Base-by-base conservation (phyloP, 1,139 yeast genomes). In the Taphrina sp. region DNA sequence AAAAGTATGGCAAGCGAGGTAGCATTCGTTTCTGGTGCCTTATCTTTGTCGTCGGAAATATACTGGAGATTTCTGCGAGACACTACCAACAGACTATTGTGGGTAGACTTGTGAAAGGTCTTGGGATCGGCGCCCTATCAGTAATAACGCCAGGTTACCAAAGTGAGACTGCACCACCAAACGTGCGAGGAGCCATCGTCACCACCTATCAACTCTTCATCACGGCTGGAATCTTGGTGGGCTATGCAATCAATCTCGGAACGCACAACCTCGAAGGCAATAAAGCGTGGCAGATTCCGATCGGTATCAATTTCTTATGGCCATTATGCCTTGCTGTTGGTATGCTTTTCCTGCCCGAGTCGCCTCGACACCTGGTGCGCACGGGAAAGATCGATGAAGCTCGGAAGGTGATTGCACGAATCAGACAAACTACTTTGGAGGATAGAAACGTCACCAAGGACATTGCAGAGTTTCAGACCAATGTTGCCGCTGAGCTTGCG, bases 321-420 rank as follows among this genome's bases (percentile, higher is more conserved):
- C 75, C 76, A 20, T 56, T 71, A 60, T 61, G 74, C 19, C 64
- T 70, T 29, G 64, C 73, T 52, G 63, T 68, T 49, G 92, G 86
- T 68, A 78, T 83, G 80, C 63, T 75, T 47, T 73, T 82, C 65
- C 78, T 83, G 70, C 94, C 94, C 59, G 95, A 85, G 71, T 81
- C 92, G 39, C 89, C 94, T 64, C 78, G 95, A 72, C 85, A 72
- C 70, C 76, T 77, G 68, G 76, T 83, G 60, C 78, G 80, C 61
- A 72, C 68, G 51, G 80, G 75, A 60, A 71, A 72, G 59, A 69
- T 78, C 53, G 85, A 76, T 22, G 78, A 77, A 55, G 94, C 92
- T 29, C 65, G 66, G 26, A 54, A 51, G 2, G 70, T 76, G 1
- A 59, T 76, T n/a, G 58, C 61, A 10, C 20, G 46, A 5, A 52